Base-by-base conservation (phyloP, 345 rosid species). In the Moricandia arvensis region DNA sequence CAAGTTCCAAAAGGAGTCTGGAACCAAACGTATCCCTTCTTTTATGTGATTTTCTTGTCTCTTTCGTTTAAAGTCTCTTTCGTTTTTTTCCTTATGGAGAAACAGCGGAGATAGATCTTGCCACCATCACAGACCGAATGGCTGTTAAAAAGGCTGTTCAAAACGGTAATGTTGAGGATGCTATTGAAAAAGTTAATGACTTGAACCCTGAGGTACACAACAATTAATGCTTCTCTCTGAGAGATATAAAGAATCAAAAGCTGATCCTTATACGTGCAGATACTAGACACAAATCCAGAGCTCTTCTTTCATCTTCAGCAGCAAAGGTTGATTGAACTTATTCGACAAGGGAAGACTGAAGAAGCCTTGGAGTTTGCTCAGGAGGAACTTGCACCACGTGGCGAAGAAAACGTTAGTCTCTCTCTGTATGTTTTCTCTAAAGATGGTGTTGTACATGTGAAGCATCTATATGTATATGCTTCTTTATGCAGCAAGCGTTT, bases 291-390 rank as follows among this genome's bases (percentile, higher is more conserved):
- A 38, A 93, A 96, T 76, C 98, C 97, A 0, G 98, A 89, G 82
- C 87, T 96, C 53, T 96, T 89, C 84, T 96, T 96, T 83, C 99
- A 96, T 80, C 99, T 96, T 62, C 99, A 96, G 80, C 99, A 96
- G 75, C 99, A 96, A 77, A 90, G 94, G 77, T 82, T 96, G 83
- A 96, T 96, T 74, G 99, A 96, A 80, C 80, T 96, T 8, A 96
- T 96, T 82, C 89, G 99, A 27, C 87, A 90, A 73, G 97, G 99
- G 43, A 96, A 80, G 75, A 82, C 92, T 59, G 94, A 89, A 45
- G 99, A 93, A 82, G 98, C 99, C 67, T 80, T 96, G 78, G 96
- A 93, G 83, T 96, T 96, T 85, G 98, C 99, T 64, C 99, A 93
- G 77, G 99, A 93, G 80, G 98, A 96, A 79, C 99, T 96, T 70